A percentile compares a stretch with the other conserved stretches of the same genome.
These are phyloP conservation scores for Lophiostoma macrostomum DNA, from an alignment of 495 filamentous ascomycete genomes.

Conservation along the genomic window DNA sequence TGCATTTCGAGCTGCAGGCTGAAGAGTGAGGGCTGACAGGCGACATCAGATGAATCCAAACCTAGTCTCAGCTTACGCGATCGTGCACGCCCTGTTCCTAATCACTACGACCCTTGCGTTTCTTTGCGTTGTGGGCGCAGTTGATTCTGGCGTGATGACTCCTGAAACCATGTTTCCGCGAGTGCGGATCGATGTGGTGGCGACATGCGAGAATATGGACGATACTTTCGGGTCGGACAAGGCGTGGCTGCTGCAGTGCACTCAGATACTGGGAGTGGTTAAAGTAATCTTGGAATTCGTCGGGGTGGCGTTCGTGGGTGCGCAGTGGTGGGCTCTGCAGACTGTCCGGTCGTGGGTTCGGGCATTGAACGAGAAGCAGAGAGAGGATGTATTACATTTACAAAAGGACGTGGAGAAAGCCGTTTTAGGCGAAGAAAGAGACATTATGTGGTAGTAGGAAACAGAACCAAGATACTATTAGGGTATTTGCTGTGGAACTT, in stretches of 20 bases:
- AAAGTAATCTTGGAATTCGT: slow-evolving; percentile 7
- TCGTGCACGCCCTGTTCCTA: slow-evolving; percentile 5
- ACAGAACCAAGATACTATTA: too few relatives aligned
- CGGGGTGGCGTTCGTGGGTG: slow-evolving; percentile 10
- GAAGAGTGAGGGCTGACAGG: not conserved
- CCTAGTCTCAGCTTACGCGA: slow-evolving; percentile 3
- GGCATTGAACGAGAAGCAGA: not conserved
- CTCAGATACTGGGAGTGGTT: not conserved
- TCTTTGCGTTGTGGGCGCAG: too few relatives aligned
- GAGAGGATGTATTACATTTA: not conserved
- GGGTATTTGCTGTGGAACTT: too few relatives aligned
- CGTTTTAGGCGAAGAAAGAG: too few relatives aligned
- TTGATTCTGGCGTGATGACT: slow-evolving; percentile 4
- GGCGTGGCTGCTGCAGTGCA: slow-evolving; percentile 10
- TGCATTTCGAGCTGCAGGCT: not conserved
- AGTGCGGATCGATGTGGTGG: not conserved
- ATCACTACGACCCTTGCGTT: slow-evolving; percentile 1
- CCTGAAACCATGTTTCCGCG: not conserved
- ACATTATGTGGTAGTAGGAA: too few relatives aligned
- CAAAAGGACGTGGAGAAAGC: not conserved
- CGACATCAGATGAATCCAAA: not conserved
- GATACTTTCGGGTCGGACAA: slow-evolving; percentile 13
- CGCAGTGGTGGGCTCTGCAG: slow-evolving; percentile 30
- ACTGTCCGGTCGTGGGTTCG: slow-evolving; percentile 14
- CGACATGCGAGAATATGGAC: not conserved